Evolutionary conservation across 1,139 yeast genomes (phyloP).

Genomic region (Geotrichum fermentans): DNA sequence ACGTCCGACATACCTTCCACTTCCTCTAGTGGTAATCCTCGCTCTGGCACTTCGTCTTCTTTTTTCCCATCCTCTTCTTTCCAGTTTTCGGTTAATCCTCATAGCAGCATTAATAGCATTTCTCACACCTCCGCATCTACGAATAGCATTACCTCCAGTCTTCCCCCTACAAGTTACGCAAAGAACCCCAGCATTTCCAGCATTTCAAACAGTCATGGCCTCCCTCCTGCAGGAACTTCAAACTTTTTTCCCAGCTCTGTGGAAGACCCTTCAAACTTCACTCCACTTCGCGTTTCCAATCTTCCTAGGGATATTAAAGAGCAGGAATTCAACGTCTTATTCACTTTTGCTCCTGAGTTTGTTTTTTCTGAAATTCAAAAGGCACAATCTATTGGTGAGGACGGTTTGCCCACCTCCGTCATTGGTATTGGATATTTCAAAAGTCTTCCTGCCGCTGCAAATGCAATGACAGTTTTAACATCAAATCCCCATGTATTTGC

Average conservation of each 20-base stretch:
- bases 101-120: conserved; percentile 20
- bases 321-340: conserved; percentile 73
- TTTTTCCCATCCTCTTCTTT: conserved; percentile 16
- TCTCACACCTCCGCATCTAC: conserved; percentile 18
- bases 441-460: conserved; percentile 58
- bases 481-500: conserved; percentile 60
- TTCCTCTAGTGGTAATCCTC: neutral
- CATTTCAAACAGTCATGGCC: conserved; percentile 5
- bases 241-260: conserved; percentile 16
- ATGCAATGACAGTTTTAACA: conserved; percentile 66
- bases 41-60: conserved; percentile 4
- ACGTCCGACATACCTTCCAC: neutral
- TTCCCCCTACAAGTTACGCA: conserved; percentile 8
- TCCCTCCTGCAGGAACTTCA: conserved; percentile 12
- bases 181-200: conserved; percentile 16
- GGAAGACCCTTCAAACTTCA: conserved; percentile 13
- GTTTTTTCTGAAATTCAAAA: conserved; percentile 53
- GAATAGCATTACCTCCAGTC: conserved; percentile 14
- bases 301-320: conserved; percentile 67
- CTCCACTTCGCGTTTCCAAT: conserved; percentile 46
- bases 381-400: conserved; percentile 33
- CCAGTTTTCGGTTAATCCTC: conserved; percentile 12
- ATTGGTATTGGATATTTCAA: conserved; percentile 60
- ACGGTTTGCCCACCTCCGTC: conserved; percentile 36
- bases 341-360: conserved; percentile 76